These are phyloP conservation scores for Magnusiomyces paraingens DNA, from an alignment of 1,139 yeast species.

Conservation along the genomic window DNA sequence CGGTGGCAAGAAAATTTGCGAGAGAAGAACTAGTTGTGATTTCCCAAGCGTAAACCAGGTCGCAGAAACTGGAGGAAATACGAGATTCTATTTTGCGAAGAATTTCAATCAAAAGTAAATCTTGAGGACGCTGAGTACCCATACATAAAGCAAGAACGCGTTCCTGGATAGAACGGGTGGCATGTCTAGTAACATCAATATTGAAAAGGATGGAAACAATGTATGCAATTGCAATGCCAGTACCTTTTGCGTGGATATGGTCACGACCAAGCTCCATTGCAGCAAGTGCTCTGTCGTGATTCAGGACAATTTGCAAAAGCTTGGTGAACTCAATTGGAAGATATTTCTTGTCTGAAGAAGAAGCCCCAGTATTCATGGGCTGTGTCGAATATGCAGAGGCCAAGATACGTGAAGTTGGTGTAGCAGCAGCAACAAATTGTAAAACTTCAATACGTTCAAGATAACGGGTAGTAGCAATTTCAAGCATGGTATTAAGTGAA, in stretches of 20 bases:
- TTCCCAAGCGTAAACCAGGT: slow-evolving; percentile 15
- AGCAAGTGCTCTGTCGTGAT: slow-evolving; percentile 36
- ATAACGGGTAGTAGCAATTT: slow-evolving; percentile 55
- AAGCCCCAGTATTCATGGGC: not conserved
- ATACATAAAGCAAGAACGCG: slow-evolving; percentile 46
- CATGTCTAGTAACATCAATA: slow-evolving; percentile 42
- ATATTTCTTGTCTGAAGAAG: not conserved
- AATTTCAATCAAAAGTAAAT: slow-evolving; percentile 51
- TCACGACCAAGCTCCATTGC: slow-evolving; percentile 10
- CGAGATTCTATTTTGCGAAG: slow-evolving; percentile 48
- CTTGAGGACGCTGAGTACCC: slow-evolving; percentile 60
- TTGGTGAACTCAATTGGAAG: slow-evolving; percentile 42
- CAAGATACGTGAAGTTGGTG: slow-evolving; percentile 31
- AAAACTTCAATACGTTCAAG: slow-evolving; percentile 38
- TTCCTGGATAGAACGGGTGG: slow-evolving; percentile 44
- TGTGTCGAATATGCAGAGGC: slow-evolving; percentile 8
- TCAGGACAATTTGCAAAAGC: slow-evolving; percentile 58
- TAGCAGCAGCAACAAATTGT: slow-evolving; percentile 39
- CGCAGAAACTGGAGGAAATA: slow-evolving; percentile 13
- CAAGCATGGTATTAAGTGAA: slow-evolving; percentile 60
- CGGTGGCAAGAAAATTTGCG: not conserved
- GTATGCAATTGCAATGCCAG: slow-evolving; percentile 17
- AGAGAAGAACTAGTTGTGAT: slow-evolving; percentile 6
- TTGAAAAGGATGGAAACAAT: slow-evolving; percentile 26
- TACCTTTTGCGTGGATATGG: slow-evolving; percentile 8